Percentiles rank a stretch among this genome's conserved stretches.
Evolutionary conservation across 2,329 filamentous ascomycete species (phyloP).

Genomic region (Fusarium circinatum): DNA sequence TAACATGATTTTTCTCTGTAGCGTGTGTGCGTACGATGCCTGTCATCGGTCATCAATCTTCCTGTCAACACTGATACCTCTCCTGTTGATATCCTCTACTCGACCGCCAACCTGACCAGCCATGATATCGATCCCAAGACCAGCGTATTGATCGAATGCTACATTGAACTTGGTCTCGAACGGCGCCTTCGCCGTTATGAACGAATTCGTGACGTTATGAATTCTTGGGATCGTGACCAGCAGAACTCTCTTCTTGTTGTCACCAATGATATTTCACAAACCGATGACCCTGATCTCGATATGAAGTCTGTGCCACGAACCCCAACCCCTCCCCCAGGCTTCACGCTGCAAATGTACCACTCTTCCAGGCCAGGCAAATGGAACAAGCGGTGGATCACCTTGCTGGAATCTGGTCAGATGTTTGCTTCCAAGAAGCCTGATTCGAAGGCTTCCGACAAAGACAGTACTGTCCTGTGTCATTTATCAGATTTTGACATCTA

Average conservation of each 20-base stretch:
- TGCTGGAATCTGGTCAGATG: slow-evolving; percentile 79
- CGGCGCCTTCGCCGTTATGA: slow-evolving; percentile 88
- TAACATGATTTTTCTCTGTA: slow-evolving; percentile 46
- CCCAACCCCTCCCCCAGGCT: slow-evolving; percentile 70
- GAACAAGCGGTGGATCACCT: slow-evolving; percentile 83
- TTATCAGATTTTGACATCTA: slow-evolving; percentile 95
- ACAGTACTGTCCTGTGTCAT: slow-evolving; percentile 78
- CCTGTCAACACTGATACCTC: slow-evolving; percentile 80
- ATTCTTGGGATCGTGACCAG: slow-evolving; percentile 87
- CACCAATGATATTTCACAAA: slow-evolving; percentile 64
- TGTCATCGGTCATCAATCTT: slow-evolving; percentile 75
- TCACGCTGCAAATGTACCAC: slow-evolving; percentile 79
- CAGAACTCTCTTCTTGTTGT: slow-evolving; percentile 80
- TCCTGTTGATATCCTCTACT: slow-evolving; percentile 75
- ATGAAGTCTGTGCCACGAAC: slow-evolving; percentile 68
- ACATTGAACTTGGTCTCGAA: slow-evolving; percentile 79
- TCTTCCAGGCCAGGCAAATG: slow-evolving; percentile 86
- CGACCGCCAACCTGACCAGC: slow-evolving; percentile 71
- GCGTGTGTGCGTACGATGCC: slow-evolving; percentile 78
- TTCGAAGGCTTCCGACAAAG: slow-evolving; percentile 70
- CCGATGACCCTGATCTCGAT: slow-evolving; percentile 70
- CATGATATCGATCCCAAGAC: slow-evolving; percentile 71
- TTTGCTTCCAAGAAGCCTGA: slow-evolving; percentile 75
- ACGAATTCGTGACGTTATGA: slow-evolving; percentile 85
- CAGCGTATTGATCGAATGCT: slow-evolving; percentile 82